A percentile compares a stretch with the other conserved stretches of the same genome.
Evolutionary conservation across 768 basidiomycete species (phyloP).

Genomic region (Tylopilus vinaceipallidus): DNA sequence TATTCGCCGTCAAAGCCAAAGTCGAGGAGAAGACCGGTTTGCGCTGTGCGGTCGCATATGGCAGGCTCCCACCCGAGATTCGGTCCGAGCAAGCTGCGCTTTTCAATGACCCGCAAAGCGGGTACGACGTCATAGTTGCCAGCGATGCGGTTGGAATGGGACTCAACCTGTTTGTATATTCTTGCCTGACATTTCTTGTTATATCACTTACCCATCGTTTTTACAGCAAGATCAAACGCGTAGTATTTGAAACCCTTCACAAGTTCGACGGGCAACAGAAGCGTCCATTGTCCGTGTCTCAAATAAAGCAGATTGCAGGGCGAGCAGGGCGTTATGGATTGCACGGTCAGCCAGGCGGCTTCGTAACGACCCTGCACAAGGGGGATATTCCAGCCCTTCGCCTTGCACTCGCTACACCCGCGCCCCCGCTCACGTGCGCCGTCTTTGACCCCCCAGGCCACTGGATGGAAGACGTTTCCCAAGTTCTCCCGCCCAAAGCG

Average conservation of each 20-base stretch:
- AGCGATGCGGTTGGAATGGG: conserved; percentile 98
- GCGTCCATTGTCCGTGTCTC: conserved; percentile 59
- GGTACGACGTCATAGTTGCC: conserved; percentile 86
- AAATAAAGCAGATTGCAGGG: conserved; percentile 93
- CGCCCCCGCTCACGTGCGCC: conserved; percentile 52
- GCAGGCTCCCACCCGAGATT: conserved; percentile 87
- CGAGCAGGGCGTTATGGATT: conserved; percentile 89
- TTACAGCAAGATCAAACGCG: conserved; percentile 82
- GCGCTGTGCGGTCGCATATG: conserved; percentile 90
- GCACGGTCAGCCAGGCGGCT: conserved; percentile 55
- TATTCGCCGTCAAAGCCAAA: conserved; percentile 69
- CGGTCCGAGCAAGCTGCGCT: conserved; percentile 88
- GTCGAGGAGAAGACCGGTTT: conserved; percentile 73
- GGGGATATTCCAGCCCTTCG: conserved; percentile 62
- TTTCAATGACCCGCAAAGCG: conserved; percentile 85
- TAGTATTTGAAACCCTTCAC: conserved; percentile 68
- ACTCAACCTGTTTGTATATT: conserved; percentile 76
- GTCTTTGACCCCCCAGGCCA: conserved; percentile 36
- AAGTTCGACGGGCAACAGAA: conserved; percentile 60
- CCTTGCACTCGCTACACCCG: conserved; percentile 50
- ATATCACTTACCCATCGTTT: background rate
- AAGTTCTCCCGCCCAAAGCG: conserved; percentile 43
- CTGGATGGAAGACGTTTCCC: conserved; percentile 29
- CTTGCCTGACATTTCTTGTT: background rate
- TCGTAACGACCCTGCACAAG: conserved; percentile 67